Base-by-base conservation (phyloP, 2,329 filamentous ascomycete genomes). In the Fusarium hainanense region DNA sequence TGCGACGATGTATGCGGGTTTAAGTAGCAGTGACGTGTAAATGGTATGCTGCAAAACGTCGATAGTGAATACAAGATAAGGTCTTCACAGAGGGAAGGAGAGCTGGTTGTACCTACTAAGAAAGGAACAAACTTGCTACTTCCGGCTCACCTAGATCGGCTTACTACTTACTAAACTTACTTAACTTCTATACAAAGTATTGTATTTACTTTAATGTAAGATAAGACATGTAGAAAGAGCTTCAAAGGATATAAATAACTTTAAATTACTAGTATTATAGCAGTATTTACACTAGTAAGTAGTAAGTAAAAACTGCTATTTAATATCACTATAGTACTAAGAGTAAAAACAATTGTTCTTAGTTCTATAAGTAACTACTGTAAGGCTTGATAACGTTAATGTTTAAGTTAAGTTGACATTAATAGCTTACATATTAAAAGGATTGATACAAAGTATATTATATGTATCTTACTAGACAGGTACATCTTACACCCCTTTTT, bases 401-500 rank as follows among this genome's bases (percentile, higher is more conserved):
- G 6, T 4, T n/a, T 12, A 6, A 37, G 18, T 37, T n/a, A 1
- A n/a, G 10, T n/a, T n/a, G 3, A n/a, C 6, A 4, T n/a, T n/a
- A 7, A 37, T n/a, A 37, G 34, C 18, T 37, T 12, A 12, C 18
- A 37, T 37, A n/a, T 10, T 37, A n/a, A 4, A n/a, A 7, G 10
- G 1, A 37, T 37, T 37, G 12, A n/a, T 37, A 37, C 12, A 6
- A 37, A 37, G 34, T 37, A 37, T n/a, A n/a, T 12, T 37, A n/a
- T n/a, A n/a, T 37, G 34, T 37, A 37, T 37, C 34, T 37, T 37
- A 11, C 34, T 7, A 12, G 10, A 37, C 6, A 37, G 10, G 18
- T 37, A n/a, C 34, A 37, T 37, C 6, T n/a, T 37, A 37, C n/a
- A n/a, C 34, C 34, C 34, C 34, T 37, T 37, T 37, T n/a, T 18